These are phyloP conservation scores for Sordariomycetes sp. DNA, from an alignment of 2,329 filamentous ascomycete species.

Conservation along the genomic window DNA sequence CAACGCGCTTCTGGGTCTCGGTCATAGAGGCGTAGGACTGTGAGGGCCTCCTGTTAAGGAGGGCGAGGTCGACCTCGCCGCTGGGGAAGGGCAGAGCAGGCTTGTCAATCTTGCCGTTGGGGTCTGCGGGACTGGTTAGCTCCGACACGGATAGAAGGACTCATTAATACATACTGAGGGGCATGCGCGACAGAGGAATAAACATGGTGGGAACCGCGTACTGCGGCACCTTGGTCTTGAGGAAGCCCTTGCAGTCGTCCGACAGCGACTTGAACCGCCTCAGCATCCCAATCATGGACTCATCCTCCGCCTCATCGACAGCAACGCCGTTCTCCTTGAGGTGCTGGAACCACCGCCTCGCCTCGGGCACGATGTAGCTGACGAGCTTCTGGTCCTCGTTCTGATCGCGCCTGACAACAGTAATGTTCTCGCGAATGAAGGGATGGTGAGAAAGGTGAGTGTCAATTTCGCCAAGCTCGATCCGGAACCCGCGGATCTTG, in stretches of 20 bases:
- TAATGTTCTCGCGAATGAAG: slow-evolving; percentile 73
- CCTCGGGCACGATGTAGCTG: slow-evolving; percentile 80
- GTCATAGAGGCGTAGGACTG: slow-evolving; percentile 35
- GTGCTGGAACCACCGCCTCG: slow-evolving; percentile 59
- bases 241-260: slow-evolving; percentile 20
- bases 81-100: slow-evolving; percentile 63
- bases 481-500: slow-evolving; percentile 91
- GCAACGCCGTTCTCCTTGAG: slow-evolving; percentile 20
- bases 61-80: slow-evolving; percentile 6
- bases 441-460: slow-evolving; percentile 62
- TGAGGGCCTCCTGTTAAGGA: slow-evolving; percentile 3
- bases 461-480: slow-evolving; percentile 91
- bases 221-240: slow-evolving; percentile 21
- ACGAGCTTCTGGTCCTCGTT: slow-evolving; percentile 78
- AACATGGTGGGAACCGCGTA: slow-evolving; percentile 20
- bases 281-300: slow-evolving; percentile 16
- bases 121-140: slow-evolving; percentile 49
- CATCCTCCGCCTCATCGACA: slow-evolving; percentile 6
- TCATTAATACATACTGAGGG: slow-evolving; percentile 7
- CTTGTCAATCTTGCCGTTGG: slow-evolving; percentile 71
- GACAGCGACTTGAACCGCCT: slow-evolving; percentile 20
- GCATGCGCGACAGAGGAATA: slow-evolving; percentile 16
- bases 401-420: slow-evolving; percentile 69
- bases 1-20: slow-evolving; percentile 13
- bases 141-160: slow-evolving; percentile 10